Conservation (phyloP, 78 protist species). For the Planoprotostelium fungivorum region DNA sequence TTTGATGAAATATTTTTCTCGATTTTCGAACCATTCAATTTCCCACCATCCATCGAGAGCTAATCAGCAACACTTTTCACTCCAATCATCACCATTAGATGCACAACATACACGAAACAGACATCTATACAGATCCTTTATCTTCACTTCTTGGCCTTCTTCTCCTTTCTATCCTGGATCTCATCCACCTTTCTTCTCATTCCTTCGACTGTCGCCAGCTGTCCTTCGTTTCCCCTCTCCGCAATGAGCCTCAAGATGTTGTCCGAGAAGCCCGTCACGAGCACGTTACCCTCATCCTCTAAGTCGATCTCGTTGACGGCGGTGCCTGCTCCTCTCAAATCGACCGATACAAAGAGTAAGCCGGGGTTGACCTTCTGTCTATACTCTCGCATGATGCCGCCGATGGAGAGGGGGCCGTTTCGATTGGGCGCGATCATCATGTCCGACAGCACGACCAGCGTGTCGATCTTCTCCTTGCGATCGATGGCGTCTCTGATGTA, state of each 20-base stretch:
- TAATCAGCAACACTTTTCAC: too few species aligned
- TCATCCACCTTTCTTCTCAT: slow-evolving; percentile 13
- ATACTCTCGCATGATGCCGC: slow-evolving; percentile 32
- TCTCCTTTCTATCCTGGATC: slow-evolving; percentile 16
- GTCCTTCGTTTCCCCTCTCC: slow-evolving; percentile 61
- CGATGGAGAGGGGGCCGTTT: not conserved
- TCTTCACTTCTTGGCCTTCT: not conserved
- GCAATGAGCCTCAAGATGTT: slow-evolving; percentile 76
- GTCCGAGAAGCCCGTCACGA: slow-evolving; percentile 75
- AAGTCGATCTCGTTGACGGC: not conserved
- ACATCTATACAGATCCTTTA: too few species aligned
- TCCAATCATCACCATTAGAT: too few species aligned
- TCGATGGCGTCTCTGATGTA: slow-evolving; percentile 15
- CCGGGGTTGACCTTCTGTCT: slow-evolving; percentile 67
- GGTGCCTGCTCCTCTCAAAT: slow-evolving; percentile 32
- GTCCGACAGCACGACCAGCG: slow-evolving; percentile 30
- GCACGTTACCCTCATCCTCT: slow-evolving; percentile 52
- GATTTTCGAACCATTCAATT: too few species aligned
- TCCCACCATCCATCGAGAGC: too few species aligned
- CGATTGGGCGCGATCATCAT: slow-evolving; percentile 4
- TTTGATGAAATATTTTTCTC: too few species aligned
- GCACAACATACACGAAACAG: too few species aligned
- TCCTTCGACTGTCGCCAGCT: slow-evolving; percentile 52
- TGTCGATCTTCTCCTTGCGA: slow-evolving; percentile 37
- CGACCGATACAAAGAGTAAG: slow-evolving; percentile 64